Percentiles rank a stretch among this genome's conserved stretches.
These are phyloP conservation scores for Saccharomycopsis fermentans DNA, from an alignment of 805 yeast genomes.

Conservation along the genomic window DNA sequence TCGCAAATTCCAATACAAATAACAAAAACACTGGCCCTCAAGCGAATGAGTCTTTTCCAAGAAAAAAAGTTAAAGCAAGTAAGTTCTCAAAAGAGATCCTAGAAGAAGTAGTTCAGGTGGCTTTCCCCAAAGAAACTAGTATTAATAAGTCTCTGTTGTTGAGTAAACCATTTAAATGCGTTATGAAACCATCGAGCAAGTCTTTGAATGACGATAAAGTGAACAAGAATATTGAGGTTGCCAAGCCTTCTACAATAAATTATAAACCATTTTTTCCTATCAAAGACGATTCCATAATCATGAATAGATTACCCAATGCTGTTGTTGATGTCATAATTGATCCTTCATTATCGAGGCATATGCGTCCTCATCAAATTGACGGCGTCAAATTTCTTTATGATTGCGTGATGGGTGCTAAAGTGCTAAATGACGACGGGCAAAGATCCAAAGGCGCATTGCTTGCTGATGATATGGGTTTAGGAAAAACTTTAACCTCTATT, in stretches of 20 bases:
- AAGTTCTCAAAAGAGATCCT: background rate
- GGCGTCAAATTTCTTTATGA: slow-evolving; percentile 78
- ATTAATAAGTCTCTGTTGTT: background rate
- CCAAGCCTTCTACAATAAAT: background rate
- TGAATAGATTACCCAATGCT: slow-evolving; percentile 14
- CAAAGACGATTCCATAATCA: slow-evolving; percentile 3
- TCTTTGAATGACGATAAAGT: too few relatives aligned
- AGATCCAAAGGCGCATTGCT: slow-evolving; percentile 58
- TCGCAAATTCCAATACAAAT: background rate
- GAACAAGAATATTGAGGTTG: background rate
- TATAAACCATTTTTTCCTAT: background rate
- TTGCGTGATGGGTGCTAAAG: slow-evolving; percentile 62
- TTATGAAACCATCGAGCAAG: background rate
- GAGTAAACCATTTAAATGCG: background rate
- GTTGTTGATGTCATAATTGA: slow-evolving; percentile 41
- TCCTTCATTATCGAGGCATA: slow-evolving; percentile 37
- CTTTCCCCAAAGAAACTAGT: background rate
- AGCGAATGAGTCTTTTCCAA: background rate
- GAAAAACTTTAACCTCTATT: slow-evolving; percentile 82
- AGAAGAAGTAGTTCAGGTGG: background rate
- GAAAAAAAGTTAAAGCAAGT: background rate
- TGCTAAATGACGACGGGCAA: background rate
- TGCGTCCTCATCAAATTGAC: slow-evolving; percentile 81
- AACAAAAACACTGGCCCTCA: background rate
- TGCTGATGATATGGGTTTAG: slow-evolving; percentile 98